Percentiles rank a stretch among this genome's conserved stretches.
Conservation (phyloP, 495 filamentous ascomycete genomes). For the Aspergillus ellipticus region DNA sequence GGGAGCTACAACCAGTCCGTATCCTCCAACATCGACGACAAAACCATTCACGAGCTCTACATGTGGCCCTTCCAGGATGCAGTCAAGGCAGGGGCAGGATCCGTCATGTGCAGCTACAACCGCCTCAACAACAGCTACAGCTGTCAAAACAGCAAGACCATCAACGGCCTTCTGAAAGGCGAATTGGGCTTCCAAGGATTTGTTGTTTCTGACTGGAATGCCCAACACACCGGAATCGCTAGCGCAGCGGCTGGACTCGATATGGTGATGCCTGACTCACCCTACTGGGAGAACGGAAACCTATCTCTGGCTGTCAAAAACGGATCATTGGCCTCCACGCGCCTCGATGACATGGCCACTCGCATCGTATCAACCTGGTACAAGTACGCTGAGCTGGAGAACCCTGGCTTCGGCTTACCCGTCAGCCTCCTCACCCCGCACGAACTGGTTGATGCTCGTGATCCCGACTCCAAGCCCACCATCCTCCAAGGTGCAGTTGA, state of each 20-base stretch:
- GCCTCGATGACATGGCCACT: constrained; percentile 54
- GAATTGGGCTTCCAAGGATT: constrained; percentile 77
- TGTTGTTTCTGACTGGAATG: constrained; percentile 58
- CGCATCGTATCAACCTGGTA: constrained; percentile 39
- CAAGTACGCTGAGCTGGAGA: constrained; percentile 51
- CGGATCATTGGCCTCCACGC: constrained; percentile 37
- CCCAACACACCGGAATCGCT: constrained; percentile 48
- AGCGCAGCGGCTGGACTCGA: constrained; percentile 51
- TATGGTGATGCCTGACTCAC: constrained; percentile 46
- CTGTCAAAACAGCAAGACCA: constrained; percentile 1
- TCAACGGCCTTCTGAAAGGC: constrained; percentile 68
- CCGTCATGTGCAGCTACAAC: constrained; percentile 6
- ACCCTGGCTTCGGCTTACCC: constrained; percentile 40
- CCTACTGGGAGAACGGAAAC: constrained; percentile 45
- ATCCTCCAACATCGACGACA: constrained; percentile 4
- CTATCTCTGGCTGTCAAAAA: constrained; percentile 35
- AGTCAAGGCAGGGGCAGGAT: not conserved
- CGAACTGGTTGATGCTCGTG: constrained; percentile 39
- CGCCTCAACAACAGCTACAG: constrained; percentile 1
- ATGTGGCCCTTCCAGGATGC: constrained; percentile 4
- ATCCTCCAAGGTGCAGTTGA: constrained; percentile 56
- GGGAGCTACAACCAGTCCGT: not conserved
- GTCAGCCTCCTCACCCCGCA: constrained; percentile 65
- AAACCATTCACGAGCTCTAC: constrained; percentile 1
- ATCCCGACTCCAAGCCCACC: constrained; percentile 46